Conservation (phyloP, 2,329 filamentous ascomycete species). For the Colletotrichum kahawae region DNA sequence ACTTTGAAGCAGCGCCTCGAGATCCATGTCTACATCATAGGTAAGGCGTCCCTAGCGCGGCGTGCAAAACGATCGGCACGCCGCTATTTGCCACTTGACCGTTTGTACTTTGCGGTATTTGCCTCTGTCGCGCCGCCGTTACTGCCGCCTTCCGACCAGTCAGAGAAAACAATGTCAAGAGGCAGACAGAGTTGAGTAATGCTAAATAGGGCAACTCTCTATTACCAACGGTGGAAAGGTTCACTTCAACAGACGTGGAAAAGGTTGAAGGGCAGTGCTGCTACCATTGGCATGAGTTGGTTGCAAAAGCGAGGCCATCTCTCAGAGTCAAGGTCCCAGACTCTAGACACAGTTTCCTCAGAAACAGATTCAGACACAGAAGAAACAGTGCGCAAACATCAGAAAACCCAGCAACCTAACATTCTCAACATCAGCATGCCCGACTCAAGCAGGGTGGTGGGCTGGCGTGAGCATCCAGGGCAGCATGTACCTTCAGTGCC, state of each 20-base stretch:
- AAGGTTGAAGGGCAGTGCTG: background rate
- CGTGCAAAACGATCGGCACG: background rate
- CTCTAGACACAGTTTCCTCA: background rate
- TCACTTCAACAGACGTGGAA: background rate
- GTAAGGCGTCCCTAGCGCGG: background rate
- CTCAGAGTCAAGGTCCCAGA: background rate
- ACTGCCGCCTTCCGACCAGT: background rate
- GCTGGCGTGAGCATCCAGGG: background rate
- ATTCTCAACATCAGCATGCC: background rate
- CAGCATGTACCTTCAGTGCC: background rate
- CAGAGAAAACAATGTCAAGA: background rate
- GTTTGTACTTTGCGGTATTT: background rate
- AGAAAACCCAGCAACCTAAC: background rate
- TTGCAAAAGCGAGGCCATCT: background rate
- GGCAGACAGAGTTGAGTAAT: background rate
- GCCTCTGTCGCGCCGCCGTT: background rate
- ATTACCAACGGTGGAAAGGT: background rate
- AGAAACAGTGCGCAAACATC: background rate
- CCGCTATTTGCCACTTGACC: constrained; percentile 7
- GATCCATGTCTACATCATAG: constrained; percentile 3
- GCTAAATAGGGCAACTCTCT: background rate
- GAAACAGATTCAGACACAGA: background rate
- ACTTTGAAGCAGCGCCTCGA: background rate
- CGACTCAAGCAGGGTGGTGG: background rate
- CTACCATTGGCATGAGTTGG: background rate